Base-by-base conservation (phyloP, 495 filamentous ascomycete genomes). In the Xylaria sp. region DNA sequence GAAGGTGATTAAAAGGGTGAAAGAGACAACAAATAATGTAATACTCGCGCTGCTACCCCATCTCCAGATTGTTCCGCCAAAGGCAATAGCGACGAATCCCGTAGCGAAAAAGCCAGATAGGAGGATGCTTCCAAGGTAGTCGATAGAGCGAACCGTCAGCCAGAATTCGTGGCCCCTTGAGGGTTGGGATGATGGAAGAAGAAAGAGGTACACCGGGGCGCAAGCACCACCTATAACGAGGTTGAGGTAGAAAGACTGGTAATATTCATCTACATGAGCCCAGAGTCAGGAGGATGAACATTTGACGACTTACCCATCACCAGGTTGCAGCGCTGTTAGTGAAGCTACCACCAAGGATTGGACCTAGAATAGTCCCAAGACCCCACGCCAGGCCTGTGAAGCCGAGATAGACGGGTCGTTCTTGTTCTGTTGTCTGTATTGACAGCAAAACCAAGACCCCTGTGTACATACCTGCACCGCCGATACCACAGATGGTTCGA, bases 291-390 rank as follows among this genome's bases (percentile, higher is more conserved):
- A 17, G 43, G 15, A 15, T 46, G 43, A 46, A 46, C 44, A 17
- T 5, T n/a, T n/a, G n/a, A 48, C 12, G 17, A 48, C 44, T 48
- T 48, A 48, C 73, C 88, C 86, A 88, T 19, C 87, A 76, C 85
- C 83, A 88, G 35, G 31, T 17, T 7, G 77, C 82, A 12, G 82
- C 78, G 31, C 48, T 57, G 44, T 87, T 80, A 26, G 79, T 73
- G 66, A 91, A 89, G 7, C 83, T 85, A 35, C 88, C 89, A 3
- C 89, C 89, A 59, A 91, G 79, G 71, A 90, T 76, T 11, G 88
- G 89, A 14, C 87, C 88, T 0, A 87, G 74, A 0, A 86, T 78
- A 1, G 75, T 83, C 19, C 85, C 86, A 0, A 84, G 21, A 24
- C 85, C 87, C 83, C 83, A 89, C 7, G 68, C 65, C 7, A 79